phyloP scores from a whole-genome alignment of 1,139 yeast genomes.

The Pichia sp. region DNA sequence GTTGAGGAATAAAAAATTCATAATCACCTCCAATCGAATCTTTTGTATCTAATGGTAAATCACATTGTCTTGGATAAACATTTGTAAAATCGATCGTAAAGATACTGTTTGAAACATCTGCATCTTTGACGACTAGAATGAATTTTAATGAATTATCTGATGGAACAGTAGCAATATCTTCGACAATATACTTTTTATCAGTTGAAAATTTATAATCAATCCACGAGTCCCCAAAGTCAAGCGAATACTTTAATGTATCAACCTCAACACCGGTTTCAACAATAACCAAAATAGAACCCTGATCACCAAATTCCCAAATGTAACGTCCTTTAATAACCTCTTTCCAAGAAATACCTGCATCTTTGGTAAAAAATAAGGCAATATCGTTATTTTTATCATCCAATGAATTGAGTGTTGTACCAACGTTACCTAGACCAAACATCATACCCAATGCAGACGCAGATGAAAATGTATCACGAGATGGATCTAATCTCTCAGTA shows the following conservation, averaged over 20 bases:
- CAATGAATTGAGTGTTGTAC: conserved; percentile 46
- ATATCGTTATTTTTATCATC: conserved; percentile 43
- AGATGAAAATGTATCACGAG: conserved; percentile 80
- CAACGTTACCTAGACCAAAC: conserved; percentile 89
- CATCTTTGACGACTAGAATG: conserved; percentile 43
- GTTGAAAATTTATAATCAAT: conserved; percentile 48
- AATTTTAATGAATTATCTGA: conserved; percentile 81
- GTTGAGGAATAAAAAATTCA: conserved; percentile 75
- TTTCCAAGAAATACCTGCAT: conserved; percentile 88
- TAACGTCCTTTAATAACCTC: conserved; percentile 66
- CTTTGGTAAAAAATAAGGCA: conserved; percentile 54
- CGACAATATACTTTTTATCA: conserved; percentile 47
- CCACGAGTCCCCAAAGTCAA: conserved; percentile 83
- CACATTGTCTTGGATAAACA: conserved; percentile 64
- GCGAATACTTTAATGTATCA: conserved; percentile 54
- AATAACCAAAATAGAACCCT: conserved; percentile 77
- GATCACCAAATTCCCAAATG: conserved; percentile 96
- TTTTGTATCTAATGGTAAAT: conserved; percentile 52
- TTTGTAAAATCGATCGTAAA: conserved; percentile 65
- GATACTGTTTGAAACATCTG: conserved; percentile 32
- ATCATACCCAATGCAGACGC: conserved; percentile 83
- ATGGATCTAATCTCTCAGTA: conserved; percentile 72
- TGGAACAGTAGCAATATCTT: conserved; percentile 85
- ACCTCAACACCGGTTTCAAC: conserved; percentile 57
- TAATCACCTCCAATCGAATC: conserved; percentile 52